phyloP scores from a whole-genome alignment of 2,329 filamentous ascomycete species.

The Nothopassalora personata region DNA sequence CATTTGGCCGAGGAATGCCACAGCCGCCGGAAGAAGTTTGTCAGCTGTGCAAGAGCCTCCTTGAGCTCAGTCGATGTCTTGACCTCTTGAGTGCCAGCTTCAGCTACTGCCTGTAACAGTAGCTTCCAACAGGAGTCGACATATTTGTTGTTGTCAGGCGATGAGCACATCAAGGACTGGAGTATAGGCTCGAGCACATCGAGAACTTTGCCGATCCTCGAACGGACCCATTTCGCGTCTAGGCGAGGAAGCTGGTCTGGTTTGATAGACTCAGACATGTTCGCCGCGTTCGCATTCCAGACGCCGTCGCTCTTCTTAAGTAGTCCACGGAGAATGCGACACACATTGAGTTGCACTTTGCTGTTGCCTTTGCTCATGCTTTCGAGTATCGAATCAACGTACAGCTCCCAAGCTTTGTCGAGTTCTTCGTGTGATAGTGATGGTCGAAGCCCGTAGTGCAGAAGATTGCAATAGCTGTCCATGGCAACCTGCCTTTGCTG shows the following conservation, averaged over 20 bases:
- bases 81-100: constrained; percentile 76
- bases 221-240: constrained; percentile 81
- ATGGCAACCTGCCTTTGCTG: constrained; percentile 55
- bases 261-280: constrained; percentile 46
- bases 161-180: constrained; percentile 43
- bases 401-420: constrained; percentile 73
- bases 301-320: constrained; percentile 57
- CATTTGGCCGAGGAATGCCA: constrained; percentile 48
- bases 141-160: constrained; percentile 14
- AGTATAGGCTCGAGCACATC: constrained; percentile 52
- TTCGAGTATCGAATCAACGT: constrained; percentile 60
- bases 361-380: constrained; percentile 47
- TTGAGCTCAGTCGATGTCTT: constrained; percentile 81
- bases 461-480: constrained; percentile 70
- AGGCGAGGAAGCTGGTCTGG: constrained; percentile 76
- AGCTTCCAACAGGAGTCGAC: constrained; percentile 35
- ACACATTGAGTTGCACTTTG: constrained; percentile 56
- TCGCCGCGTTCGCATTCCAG: constrained; percentile 71
- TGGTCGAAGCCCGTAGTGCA: constrained; percentile 78
- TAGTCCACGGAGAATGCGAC: constrained; percentile 67
- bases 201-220: constrained; percentile 63
- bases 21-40: constrained; percentile 62
- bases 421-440: constrained; percentile 59
- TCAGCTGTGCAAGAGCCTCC: constrained; percentile 66
- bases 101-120: constrained; percentile 58